Base-by-base conservation (phyloP, 164 flowering plant species). In the Warburgia ugandensis region DNA sequence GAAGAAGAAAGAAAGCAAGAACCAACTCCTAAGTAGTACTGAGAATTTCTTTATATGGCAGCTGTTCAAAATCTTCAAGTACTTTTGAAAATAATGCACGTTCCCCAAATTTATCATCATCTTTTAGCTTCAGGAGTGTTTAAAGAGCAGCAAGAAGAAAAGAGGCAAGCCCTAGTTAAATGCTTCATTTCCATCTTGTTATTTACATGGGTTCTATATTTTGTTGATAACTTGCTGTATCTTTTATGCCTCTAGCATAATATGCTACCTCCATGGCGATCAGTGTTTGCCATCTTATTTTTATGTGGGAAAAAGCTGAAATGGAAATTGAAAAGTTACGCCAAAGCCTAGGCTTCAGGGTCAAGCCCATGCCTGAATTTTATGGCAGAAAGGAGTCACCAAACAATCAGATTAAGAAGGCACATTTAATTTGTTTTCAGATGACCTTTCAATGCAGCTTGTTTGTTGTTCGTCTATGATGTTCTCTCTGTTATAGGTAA, bases 141-240 rank as follows among this genome's bases (percentile, higher is more conserved):
- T 95, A 85, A 70, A 83, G 98, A 73, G 94, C 78, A 28, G 79
- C 67, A 62, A 86, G 77, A 70, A 66, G 87, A n/a, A 91, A 72
- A 70, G 84, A 91, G 92, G 97, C 57, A 77, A 65, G 74, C 27
- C 25, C 48, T 9, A 8, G 10, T 29, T 40, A n/a, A 5, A 29
- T 10, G 17, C n/a, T n/a, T n/a, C n/a, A n/a, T n/a, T n/a, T n/a
- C n/a, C n/a, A n/a, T n/a, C n/a, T n/a, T n/a, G n/a, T n/a, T n/a
- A n/a, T n/a, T n/a, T n/a, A n/a, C n/a, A n/a, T n/a, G n/a, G n/a
- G n/a, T n/a, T n/a, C n/a, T n/a, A n/a, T n/a, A n/a, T n/a, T n/a
- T n/a, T n/a, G n/a, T n/a, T n/a, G n/a, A n/a, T n/a, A n/a, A n/a
- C n/a, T n/a, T n/a, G n/a, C n/a, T n/a, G n/a, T n/a, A n/a, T n/a